Percentiles rank a stretch among this genome's conserved stretches.
phyloP scores from a whole-genome alignment of 768 basidiomycete genomes.

The Clathrus columnatus region DNA sequence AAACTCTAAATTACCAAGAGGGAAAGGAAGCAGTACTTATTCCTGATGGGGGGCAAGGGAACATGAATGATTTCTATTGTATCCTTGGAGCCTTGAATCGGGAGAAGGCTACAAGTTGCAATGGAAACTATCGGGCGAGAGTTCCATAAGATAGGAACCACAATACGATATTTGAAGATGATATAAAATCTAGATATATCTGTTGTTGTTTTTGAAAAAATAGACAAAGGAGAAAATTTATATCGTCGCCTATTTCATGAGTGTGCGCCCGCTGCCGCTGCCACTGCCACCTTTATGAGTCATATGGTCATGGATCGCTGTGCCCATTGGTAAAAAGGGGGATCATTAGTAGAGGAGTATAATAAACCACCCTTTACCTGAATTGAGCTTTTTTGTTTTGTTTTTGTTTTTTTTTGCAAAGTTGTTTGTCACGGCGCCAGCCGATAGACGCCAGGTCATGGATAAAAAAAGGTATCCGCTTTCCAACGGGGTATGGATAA shows the following conservation, averaged over 20 bases:
- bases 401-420: too few species aligned
- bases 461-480: not conserved
- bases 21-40: not conserved
- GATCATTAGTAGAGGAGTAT: too few species aligned
- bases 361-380: too few species aligned
- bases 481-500: not conserved
- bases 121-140: not conserved
- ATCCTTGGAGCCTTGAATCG: not conserved
- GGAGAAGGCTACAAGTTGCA: not conserved
- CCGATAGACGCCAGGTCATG: too few species aligned
- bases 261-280: not conserved
- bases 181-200: too few species aligned
- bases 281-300: not conserved
- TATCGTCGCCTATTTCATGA: not conserved
- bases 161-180: too few species aligned
- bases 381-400: too few species aligned
- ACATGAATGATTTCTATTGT: not conserved
- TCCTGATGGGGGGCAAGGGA: not conserved
- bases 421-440: too few species aligned
- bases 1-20: not conserved
- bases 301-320: not conserved
- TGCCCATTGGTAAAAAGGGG: too few species aligned
- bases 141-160: too few species aligned
- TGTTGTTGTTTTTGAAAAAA: too few species aligned
- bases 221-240: not conserved